phyloP scores from a whole-genome alignment of 2,329 filamentous ascomycete genomes.

The Zymoseptoria crescenta region DNA sequence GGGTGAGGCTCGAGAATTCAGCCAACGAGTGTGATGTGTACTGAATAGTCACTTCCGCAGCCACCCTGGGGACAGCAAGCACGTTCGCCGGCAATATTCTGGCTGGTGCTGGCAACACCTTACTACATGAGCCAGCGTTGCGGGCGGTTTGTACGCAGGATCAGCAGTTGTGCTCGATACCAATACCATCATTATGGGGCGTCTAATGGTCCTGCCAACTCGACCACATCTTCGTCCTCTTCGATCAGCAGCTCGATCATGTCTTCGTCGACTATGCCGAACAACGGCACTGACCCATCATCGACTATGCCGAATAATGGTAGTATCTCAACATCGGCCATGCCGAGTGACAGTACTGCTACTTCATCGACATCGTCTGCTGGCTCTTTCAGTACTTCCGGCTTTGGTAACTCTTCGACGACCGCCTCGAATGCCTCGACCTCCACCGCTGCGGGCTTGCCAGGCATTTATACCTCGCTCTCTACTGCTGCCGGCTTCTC shows the following conservation, averaged over 20 bases:
- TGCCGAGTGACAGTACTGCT: not conserved
- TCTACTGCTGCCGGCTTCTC: not conserved
- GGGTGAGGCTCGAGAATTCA: not conserved
- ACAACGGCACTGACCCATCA: not conserved
- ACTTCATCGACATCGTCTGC: not conserved
- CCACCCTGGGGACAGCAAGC: conserved; percentile 2
- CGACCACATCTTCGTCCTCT: not conserved
- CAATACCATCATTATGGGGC: not conserved
- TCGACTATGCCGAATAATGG: not conserved
- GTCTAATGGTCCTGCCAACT: not conserved
- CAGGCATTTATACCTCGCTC: not conserved
- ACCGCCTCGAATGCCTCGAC: not conserved
- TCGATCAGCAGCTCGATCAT: not conserved
- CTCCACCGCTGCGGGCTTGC: not conserved
- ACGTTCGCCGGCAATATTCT: conserved; percentile 5
- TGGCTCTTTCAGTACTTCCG: not conserved
- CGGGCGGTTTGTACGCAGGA: conserved; percentile 4
- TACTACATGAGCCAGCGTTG: conserved; percentile 1
- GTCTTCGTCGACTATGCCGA: not conserved
- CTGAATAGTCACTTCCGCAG: conserved; percentile 5
- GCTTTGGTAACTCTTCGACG: not conserved
- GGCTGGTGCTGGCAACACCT: conserved; percentile 4
- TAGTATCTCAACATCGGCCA: not conserved
- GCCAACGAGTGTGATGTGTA: conserved; percentile 6
- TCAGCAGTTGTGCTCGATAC: conserved; percentile 4